These are phyloP conservation scores for Digitaria exilis DNA, from an alignment of 202 grass and related monocot species.

Conservation along the genomic window DNA sequence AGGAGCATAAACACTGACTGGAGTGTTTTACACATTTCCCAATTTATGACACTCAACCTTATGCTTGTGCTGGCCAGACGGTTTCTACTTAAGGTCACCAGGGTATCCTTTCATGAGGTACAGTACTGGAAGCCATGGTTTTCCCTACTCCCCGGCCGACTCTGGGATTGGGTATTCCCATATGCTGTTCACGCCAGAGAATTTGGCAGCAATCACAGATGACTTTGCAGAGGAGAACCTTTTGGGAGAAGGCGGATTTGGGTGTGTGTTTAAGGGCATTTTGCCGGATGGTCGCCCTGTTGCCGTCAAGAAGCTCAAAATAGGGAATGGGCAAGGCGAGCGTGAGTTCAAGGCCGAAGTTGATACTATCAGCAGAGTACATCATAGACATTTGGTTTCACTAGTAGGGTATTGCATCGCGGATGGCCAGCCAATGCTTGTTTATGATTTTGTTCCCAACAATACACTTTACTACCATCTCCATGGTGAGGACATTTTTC, in stretches of 20 bases:
- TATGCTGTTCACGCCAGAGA: conserved; percentile 83
- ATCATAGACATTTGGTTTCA: conserved; percentile 93
- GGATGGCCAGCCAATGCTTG: conserved; percentile 74
- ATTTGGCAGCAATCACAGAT: conserved; percentile 75
- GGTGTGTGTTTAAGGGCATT: conserved; percentile 80
- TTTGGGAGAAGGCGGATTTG: conserved; percentile 93
- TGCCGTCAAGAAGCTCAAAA: conserved; percentile 89
- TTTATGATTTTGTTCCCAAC: conserved; percentile 97
- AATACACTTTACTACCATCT: conserved; percentile 96
- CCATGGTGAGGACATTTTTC: conserved; percentile 63
- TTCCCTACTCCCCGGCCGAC: conserved; percentile 73
- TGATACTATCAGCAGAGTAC: conserved; percentile 92
- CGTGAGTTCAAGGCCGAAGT: conserved; percentile 95
- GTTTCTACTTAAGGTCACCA: conserved; percentile 63
- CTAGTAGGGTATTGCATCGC: conserved; percentile 85
- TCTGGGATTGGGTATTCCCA: conserved; percentile 69
- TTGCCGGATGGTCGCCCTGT: conserved; percentile 81
- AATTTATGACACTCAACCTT: conserved; percentile 30
- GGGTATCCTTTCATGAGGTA: conserved; percentile 67
- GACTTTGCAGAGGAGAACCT: conserved; percentile 75
- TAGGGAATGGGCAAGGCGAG: conserved; percentile 78
- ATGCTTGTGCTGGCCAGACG: conserved; percentile 55
- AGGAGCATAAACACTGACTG: conserved; percentile 4
- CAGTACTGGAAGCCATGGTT: conserved; percentile 72
- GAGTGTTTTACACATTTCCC: conserved; percentile 5